Percentiles rank a stretch among this genome's conserved stretches.
phyloP scores from a whole-genome alignment of 805 yeast genomes.

The Metschnikowia dekortorum region DNA sequence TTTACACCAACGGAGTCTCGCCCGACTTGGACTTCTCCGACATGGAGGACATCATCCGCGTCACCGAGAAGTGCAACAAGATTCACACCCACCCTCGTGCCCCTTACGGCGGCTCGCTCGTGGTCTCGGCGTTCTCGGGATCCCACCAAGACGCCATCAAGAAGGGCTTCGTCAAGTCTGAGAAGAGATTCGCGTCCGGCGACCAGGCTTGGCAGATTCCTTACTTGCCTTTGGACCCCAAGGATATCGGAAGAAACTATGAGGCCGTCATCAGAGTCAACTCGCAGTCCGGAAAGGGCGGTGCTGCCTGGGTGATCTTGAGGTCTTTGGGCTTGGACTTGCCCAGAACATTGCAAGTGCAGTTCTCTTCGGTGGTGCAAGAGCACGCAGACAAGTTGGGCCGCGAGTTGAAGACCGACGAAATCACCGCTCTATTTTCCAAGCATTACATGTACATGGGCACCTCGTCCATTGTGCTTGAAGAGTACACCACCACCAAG shows the following conservation, averaged over 20 bases:
- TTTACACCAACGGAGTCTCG: slow-evolving; percentile 73
- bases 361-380: slow-evolving; percentile 64
- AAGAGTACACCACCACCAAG: slow-evolving; percentile 23
- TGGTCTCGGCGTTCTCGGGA: slow-evolving; percentile 75
- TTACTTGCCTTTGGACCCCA: slow-evolving; percentile 75
- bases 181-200: slow-evolving; percentile 46
- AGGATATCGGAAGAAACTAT: slow-evolving; percentile 74
- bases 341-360: slow-evolving; percentile 68
- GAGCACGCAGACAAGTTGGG: slow-evolving; percentile 59
- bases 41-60: slow-evolving; percentile 58
- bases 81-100: slow-evolving; percentile 71
- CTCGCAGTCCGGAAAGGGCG: slow-evolving; percentile 86
- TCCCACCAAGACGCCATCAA: slow-evolving; percentile 70
- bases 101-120: slow-evolving; percentile 76
- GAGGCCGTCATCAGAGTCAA: slow-evolving; percentile 82
- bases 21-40: slow-evolving; percentile 72
- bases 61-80: slow-evolving; percentile 74
- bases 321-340: slow-evolving; percentile 68
- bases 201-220: slow-evolving; percentile 59
- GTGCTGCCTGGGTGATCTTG: slow-evolving; percentile 78
- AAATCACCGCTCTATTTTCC: slow-evolving; percentile 56
- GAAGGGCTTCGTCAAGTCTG: slow-evolving; percentile 57
- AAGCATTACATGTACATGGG: slow-evolving; percentile 43
- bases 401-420: slow-evolving; percentile 64
- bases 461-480: slow-evolving; percentile 15